These are phyloP conservation scores for Neopestalotiopsis clavispora DNA, from an alignment of 2,329 filamentous ascomycete species.

Conservation along the genomic window DNA sequence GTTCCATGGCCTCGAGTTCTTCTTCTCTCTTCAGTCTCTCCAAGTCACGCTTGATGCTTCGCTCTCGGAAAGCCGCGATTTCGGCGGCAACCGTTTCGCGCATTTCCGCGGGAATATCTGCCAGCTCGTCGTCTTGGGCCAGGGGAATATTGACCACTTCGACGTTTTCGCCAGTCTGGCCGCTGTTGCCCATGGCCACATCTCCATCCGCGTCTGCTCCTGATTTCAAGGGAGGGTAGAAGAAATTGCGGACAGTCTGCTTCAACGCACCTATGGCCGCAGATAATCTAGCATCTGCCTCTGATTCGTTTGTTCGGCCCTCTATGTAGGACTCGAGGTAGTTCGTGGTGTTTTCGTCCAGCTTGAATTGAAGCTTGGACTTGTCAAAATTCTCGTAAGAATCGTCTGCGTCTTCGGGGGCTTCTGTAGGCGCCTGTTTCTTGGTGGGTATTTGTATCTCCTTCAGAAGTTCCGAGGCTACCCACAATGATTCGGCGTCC, in stretches of 20 bases:
- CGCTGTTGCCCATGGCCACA: slow-evolving; percentile 67
- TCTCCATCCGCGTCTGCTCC: slow-evolving; percentile 70
- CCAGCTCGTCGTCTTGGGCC: slow-evolving; percentile 87
- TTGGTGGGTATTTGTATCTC: slow-evolving; percentile 83
- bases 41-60: slow-evolving; percentile 85
- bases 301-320: slow-evolving; percentile 65
- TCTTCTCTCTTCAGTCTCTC: slow-evolving; percentile 89
- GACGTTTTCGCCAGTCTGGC: slow-evolving; percentile 65
- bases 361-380: slow-evolving; percentile 70
- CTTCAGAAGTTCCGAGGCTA: slow-evolving; percentile 82
- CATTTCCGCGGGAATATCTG: slow-evolving; percentile 96
- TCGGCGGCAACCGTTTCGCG: slow-evolving; percentile 92
- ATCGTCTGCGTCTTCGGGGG: slow-evolving; percentile 47
- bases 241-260: slow-evolving; percentile 71
- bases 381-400: slow-evolving; percentile 67
- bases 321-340: slow-evolving; percentile 85
- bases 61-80: slow-evolving; percentile 91
- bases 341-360: slow-evolving; percentile 82
- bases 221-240: slow-evolving; percentile 64
- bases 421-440: slow-evolving; percentile 64
- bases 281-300: slow-evolving; percentile 71
- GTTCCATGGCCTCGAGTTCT: slow-evolving; percentile 86
- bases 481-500: slow-evolving; percentile 84
- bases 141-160: slow-evolving; percentile 92
- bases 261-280: slow-evolving; percentile 71